Evolutionary conservation across 345 rosid genomes (phyloP), one percentile per base, ranked within the genome.

Genomic region (Geranium rotundifolium): DNA sequence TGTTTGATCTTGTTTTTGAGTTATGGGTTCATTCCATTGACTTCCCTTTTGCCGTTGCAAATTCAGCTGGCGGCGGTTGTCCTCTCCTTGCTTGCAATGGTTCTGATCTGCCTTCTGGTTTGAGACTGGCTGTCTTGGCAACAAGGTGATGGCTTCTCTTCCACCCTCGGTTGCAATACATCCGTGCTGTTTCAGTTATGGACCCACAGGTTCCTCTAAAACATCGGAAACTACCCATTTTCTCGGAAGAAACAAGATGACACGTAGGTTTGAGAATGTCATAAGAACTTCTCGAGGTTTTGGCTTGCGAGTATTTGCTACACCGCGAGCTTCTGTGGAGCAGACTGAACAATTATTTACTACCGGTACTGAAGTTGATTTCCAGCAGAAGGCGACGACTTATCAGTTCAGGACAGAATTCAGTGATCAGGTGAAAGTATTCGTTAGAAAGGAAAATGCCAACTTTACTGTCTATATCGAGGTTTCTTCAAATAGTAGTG

Each of bases 371-470:
- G 76, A 75, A 65, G 80, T 73, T 15, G 79, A 75, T 62, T 72
- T 76, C 20, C 67, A 15, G 19, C 68, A 73, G 69, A 83, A 72
- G 77, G 79, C 65, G 19, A 79, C 78, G 16, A 69, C 84, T 37
- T 90, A 74, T 77, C 77, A 66, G 2, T 93, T 89, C 69, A 80
- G 96, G 78, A 83, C 88, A 18, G 85, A 87, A 75, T 50, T 67
- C 69, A 95, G 95, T 37, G 90, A 82, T 59, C 84, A 66, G 64
- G 84, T 93, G 52, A 80, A 86, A 69, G 87, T 87, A 65, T 75
- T 68, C 65, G 80, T 87, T 64, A 67, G 77, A 46, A 83, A 76
- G 82, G 79, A 65, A 71, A 80, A 72, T 65, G 76, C n/a, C 50
- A 83, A 76, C 56, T 83, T 80, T 69, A 76, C 64, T 0, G 87